phyloP scores from a whole-genome alignment of 345 rosid species.

The Angophora floribunda region DNA sequence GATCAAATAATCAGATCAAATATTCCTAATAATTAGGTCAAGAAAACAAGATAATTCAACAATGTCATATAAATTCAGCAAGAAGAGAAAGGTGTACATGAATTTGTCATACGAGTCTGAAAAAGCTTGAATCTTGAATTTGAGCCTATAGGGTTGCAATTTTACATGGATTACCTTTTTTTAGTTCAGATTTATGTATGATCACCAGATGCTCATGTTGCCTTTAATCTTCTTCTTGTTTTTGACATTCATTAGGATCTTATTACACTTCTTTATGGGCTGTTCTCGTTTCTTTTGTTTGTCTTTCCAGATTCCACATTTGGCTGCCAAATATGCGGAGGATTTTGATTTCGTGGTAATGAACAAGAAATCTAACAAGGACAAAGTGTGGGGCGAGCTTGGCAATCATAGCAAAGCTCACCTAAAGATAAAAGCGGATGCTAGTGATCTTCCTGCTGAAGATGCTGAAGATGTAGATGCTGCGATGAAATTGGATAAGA shows the following conservation, averaged over 20 bases:
- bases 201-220: neutral
- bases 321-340: conserved; percentile 9
- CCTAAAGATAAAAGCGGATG: neutral
- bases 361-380: conserved; percentile 34
- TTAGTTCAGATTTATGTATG: neutral
- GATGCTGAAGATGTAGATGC: conserved; percentile 12
- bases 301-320: conserved; percentile 3
- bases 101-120: neutral
- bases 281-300: neutral
- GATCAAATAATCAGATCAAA: too few species aligned
- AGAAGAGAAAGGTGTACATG: too few species aligned
- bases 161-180: neutral
- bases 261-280: neutral
- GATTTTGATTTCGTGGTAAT: conserved; percentile 37
- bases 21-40: too few species aligned
- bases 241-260: neutral
- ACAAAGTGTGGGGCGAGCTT: conserved; percentile 28
- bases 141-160: neutral
- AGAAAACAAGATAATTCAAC: too few species aligned
- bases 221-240: neutral
- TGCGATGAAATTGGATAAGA: neutral
- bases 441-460: conserved; percentile 3
- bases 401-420: conserved; percentile 9
- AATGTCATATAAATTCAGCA: neutral
- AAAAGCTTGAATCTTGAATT: neutral